Evolutionary conservation across 2,329 filamentous ascomycete species (phyloP), one percentile per base, ranked within the genome.

Genomic region (Daldinia eschscholtzii): DNA sequence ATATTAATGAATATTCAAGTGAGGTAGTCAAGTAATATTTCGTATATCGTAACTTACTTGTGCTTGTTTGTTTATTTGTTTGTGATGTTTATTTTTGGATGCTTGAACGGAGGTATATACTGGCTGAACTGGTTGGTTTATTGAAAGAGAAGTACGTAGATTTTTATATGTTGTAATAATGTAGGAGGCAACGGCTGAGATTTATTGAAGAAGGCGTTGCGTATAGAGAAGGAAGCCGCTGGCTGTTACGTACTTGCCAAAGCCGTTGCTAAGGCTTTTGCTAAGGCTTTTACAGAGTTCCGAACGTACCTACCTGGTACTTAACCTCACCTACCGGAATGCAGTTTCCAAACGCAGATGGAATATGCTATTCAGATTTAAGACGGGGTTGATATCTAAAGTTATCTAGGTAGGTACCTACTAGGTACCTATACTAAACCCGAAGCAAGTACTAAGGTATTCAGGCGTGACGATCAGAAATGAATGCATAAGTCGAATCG

Each of bases 41-140:
- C n/a, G 26, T 10, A 9, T 4, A 10, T 37, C 28, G 30, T 35
- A 13, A 23, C 18, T 55, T 37, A 55, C 4, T 6, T 1, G n/a
- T 20, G 4, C 0, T 4, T 4, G 6, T 15, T n/a, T n/a, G n/a
- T n/a, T n/a, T n/a, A n/a, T n/a, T n/a, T n/a, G 4, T 2, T 4
- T 4, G 6, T 15, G 20, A 53, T 35, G 6, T n/a, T 33, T n/a
- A 33, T 3, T 15, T 15, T 48, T 33, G 30, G 30, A n/a, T 33
- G n/a, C n/a, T 53, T 35, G 13, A 18, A 12, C 33, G 7, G n/a
- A n/a, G n/a, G 33, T 35, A 1, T 4, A 30, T 52, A n/a, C 7
- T 26, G 30, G 18, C 33, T 23, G n/a, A n/a, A 12, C 7, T 10
- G 33, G 26, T 1, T 15, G 6, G 10, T 20, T 37, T 55, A 4